Percentiles rank a stretch among this genome's conserved stretches.
phyloP scores from a whole-genome alignment of 768 basidiomycete genomes.

The Postia placenta region DNA sequence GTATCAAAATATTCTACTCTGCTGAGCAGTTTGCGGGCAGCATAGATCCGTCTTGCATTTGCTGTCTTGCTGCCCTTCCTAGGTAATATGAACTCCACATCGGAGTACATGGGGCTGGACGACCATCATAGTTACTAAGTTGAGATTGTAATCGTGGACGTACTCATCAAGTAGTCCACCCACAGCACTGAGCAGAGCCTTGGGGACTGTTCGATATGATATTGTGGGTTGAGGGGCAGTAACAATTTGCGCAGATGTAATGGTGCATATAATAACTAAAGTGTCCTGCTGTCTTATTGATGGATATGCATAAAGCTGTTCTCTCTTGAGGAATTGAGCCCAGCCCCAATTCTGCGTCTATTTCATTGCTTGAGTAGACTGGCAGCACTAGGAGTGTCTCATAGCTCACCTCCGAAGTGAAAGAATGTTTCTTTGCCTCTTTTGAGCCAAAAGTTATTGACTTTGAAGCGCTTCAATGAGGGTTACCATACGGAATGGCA shows the following conservation, averaged over 20 bases:
- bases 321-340: conserved; percentile 77
- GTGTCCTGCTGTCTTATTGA: conserved; percentile 54
- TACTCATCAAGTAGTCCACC: conserved; percentile 68
- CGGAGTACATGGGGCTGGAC: conserved; percentile 61
- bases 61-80: conserved; percentile 32
- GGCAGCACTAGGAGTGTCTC: not conserved
- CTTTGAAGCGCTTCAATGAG: conserved; percentile 35
- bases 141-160: not conserved
- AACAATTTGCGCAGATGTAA: conserved; percentile 58
- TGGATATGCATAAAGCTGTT: conserved; percentile 52
- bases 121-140: not conserved
- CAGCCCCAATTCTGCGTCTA: conserved; percentile 89
- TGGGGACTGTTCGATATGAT: conserved; percentile 55
- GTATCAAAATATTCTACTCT: conserved; percentile 75
- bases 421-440: conserved; percentile 79
- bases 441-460: conserved; percentile 54
- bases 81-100: conserved; percentile 76
- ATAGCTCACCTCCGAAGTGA: conserved; percentile 55
- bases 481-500: not conserved
- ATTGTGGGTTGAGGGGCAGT: conserved; percentile 39
- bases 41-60: conserved; percentile 49
- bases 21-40: conserved; percentile 58
- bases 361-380: not conserved
- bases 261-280: conserved; percentile 72
- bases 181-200: conserved; percentile 60